Evolutionary conservation across 371 early-diverging fungal species (phyloP).

Genomic region (Mortierella sp.): DNA sequence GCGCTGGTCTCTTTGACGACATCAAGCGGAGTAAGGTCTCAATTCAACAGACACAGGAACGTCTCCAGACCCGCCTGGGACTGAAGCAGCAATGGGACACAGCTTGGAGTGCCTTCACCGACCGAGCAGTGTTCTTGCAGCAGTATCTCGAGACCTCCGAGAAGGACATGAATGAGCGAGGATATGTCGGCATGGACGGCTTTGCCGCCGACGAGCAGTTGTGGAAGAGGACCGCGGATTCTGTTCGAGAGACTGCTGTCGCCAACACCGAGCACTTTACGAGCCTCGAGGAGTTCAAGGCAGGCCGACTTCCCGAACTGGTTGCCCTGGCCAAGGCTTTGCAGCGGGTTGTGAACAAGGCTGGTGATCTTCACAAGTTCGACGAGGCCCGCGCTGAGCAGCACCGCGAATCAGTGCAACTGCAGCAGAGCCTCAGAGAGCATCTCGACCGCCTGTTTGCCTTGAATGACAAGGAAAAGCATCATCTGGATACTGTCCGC

Average conservation of each 20-base stretch:
- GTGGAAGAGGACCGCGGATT: slow-evolving; percentile 31
- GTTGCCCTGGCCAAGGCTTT: slow-evolving; percentile 19
- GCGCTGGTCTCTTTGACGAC: slow-evolving; percentile 25
- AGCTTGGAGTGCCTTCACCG: slow-evolving; percentile 38
- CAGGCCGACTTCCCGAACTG: slow-evolving; percentile 27
- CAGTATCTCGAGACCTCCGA: slow-evolving; percentile 36
- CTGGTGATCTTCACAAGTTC: slow-evolving; percentile 32
- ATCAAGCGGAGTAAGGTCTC: slow-evolving; percentile 32
- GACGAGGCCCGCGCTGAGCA: slow-evolving; percentile 28
- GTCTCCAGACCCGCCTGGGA: slow-evolving; percentile 39
- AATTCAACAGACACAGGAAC: slow-evolving; percentile 31
- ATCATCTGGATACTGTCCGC: slow-evolving; percentile 31
- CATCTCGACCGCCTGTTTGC: slow-evolving; percentile 25
- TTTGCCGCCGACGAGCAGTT: slow-evolving; percentile 26
- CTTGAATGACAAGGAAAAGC: slow-evolving; percentile 33
- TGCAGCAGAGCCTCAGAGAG: slow-evolving; percentile 17
- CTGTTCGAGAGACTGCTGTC: slow-evolving; percentile 20
- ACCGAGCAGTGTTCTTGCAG: slow-evolving; percentile 31
- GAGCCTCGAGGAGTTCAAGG: slow-evolving; percentile 39
- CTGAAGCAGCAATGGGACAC: slow-evolving; percentile 52
- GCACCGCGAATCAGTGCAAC: slow-evolving; percentile 14
- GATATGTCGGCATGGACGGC: slow-evolving; percentile 18
- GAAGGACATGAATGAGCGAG: slow-evolving; percentile 26
- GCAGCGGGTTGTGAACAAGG: slow-evolving; percentile 20
- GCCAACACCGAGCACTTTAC: slow-evolving; percentile 33